Percentiles rank a stretch among this genome's conserved stretches.
phyloP scores from a whole-genome alignment of 2,329 filamentous ascomycete species.

The Colletotrichum scovillei region DNA sequence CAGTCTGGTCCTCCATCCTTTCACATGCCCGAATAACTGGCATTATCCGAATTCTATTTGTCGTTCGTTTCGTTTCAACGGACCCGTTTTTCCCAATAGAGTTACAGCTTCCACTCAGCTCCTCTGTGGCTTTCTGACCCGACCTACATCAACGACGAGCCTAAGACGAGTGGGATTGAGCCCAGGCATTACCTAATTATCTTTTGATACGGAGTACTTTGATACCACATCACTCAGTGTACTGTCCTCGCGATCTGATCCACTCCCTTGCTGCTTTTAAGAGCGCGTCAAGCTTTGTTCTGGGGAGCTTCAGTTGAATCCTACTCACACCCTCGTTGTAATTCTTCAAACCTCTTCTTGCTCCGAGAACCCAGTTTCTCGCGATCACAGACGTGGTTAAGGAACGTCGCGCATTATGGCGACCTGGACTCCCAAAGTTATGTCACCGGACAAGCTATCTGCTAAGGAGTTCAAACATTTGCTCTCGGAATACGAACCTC shows the following conservation, averaged over 20 bases:
- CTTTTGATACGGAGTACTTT: neutral
- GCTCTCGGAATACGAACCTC: conserved; percentile 51
- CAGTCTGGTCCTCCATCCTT: neutral
- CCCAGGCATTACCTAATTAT: neutral
- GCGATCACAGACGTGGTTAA: neutral
- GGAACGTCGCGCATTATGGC: conserved; percentile 4
- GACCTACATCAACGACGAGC: neutral
- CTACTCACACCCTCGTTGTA: neutral
- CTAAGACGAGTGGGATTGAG: neutral
- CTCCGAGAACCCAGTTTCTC: neutral
- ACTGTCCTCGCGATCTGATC: neutral
- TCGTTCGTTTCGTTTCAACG: neutral
- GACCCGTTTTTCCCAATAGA: neutral
- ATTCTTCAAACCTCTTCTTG: neutral
- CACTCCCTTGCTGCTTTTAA: neutral
- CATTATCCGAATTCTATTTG: neutral
- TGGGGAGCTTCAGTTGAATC: neutral
- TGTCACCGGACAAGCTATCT: conserved; percentile 40
- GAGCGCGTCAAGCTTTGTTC: neutral
- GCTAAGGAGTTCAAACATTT: conserved; percentile 48
- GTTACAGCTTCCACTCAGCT: neutral
- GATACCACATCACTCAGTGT: neutral
- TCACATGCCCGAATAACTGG: conserved; percentile 10
- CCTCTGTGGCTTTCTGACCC: neutral
- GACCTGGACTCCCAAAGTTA: neutral